phyloP scores from a whole-genome alignment of 495 filamentous ascomycete genomes.

The Aspergillus avenaceus region DNA sequence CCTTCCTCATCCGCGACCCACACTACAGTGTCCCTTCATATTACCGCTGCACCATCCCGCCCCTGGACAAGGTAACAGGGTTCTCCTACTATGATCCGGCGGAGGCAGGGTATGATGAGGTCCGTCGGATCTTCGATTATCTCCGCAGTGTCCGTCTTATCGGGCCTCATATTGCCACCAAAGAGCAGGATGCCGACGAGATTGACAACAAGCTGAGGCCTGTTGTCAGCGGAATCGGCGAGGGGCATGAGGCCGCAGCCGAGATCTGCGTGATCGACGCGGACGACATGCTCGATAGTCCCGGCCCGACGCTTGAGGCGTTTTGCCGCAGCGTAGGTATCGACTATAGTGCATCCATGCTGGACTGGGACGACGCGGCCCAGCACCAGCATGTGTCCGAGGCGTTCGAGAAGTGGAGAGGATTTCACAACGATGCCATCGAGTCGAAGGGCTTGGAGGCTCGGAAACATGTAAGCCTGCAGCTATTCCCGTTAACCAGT shows the following conservation, averaged over 20 bases:
- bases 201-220: conserved; percentile 19
- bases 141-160: conserved; percentile 58
- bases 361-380: conserved; percentile 73
- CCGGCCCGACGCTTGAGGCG: conserved; percentile 63
- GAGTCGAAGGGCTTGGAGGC: conserved; percentile 68
- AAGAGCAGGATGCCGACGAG: conserved; percentile 28
- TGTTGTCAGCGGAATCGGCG: conserved; percentile 22
- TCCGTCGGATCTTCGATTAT: conserved; percentile 82
- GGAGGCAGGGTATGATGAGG: conserved; percentile 88
- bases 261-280: conserved; percentile 91
- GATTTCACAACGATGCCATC: conserved; percentile 94
- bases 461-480: conserved; percentile 62
- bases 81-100: conserved; percentile 80
- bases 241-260: conserved; percentile 23
- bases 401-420: conserved; percentile 92
- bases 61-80: conserved; percentile 72
- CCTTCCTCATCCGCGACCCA: conserved; percentile 96
- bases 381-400: conserved; percentile 59
- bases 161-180: conserved; percentile 54
- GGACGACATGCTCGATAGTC: conserved; percentile 85
- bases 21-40: conserved; percentile 82
- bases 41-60: conserved; percentile 93
- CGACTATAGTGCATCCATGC: conserved; percentile 66
- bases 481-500: neutral
- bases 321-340: conserved; percentile 79